Base-by-base conservation (phyloP, 2,329 filamentous ascomycete species). In the Paecilomyces fulvus region DNA sequence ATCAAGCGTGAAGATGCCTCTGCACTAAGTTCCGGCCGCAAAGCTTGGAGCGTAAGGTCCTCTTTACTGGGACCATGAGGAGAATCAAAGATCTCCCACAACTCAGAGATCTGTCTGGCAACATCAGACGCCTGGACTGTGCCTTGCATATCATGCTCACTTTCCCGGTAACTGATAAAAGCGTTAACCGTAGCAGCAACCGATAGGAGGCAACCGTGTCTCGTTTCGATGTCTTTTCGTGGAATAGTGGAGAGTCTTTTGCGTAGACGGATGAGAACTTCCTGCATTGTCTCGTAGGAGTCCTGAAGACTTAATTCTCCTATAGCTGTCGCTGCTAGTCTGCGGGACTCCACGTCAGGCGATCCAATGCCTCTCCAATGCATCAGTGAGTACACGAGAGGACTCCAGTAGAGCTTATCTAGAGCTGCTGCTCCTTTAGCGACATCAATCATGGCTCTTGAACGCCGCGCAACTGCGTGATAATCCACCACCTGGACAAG, bases 401-500 rank as follows among this genome's bases (percentile, higher is more conserved):
- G 85, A 51, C 80, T 77, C 69, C 89, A 89, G 60, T 89, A 90
- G 1, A 76, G 67, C 8, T 68, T 64, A 30, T 85, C 83, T 4
- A 97, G 74, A n/a, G 74, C 76, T 0, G 89, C 83, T 0, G 88
- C 87, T 37, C 80, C 80, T 11, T 84, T 75, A 0, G 89, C 85
- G 10, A 97, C 90, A 51, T 92, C 83, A 46, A 85, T 80, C 64
- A 96, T 86, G 3, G 92, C 92, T 61, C 89, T 83, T 14, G 88
- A 87, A 23, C 92, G 83, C n/a, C 95, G 80, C 2, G 94, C 92
- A 20, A 99, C 91, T 37, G 90, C 84, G 69, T 96, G 91, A 67
- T 96, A 99, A 67, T 99, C 94, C 1, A 97, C 89, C 1, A 83
- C 82, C 67, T 97, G 94, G 0, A 97, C 90, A 1, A 97, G 80